These are phyloP conservation scores for Diaporthe eres DNA, from an alignment of 2,329 filamentous ascomycete species.

Conservation along the genomic window DNA sequence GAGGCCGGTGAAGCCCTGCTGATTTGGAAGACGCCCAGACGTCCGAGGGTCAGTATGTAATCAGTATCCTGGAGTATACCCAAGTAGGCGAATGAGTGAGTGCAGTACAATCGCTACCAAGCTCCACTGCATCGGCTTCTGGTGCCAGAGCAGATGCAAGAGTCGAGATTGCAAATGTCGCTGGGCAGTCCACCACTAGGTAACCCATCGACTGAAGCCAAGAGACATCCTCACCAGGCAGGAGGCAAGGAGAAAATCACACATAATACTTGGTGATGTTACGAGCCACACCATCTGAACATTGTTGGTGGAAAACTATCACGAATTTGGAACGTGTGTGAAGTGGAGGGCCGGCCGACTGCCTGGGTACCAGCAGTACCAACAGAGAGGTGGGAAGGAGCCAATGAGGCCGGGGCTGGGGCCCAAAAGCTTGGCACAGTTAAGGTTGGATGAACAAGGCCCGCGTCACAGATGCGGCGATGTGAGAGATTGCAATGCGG, in stretches of 20 bases:
- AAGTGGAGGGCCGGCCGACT: background rate
- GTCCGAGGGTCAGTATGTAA: constrained; percentile 19
- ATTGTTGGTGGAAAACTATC: background rate
- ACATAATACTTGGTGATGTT: background rate
- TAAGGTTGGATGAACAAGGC: constrained; percentile 35
- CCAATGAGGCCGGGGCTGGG: background rate
- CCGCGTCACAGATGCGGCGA: constrained; percentile 14
- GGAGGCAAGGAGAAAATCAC: background rate
- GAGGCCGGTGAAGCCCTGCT: constrained; percentile 15
- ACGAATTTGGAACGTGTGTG: constrained; percentile 15
- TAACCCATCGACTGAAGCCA: background rate
- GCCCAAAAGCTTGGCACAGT: constrained; percentile 21
- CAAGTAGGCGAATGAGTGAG: background rate
- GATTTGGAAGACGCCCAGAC: constrained; percentile 17
- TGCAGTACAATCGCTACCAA: background rate
- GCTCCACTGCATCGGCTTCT: background rate
- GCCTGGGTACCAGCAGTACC: background rate
- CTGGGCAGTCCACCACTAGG: background rate
- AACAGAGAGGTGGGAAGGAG: background rate
- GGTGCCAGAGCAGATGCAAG: background rate
- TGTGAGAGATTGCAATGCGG: constrained; percentile 21
- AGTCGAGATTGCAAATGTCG: too few species aligned
- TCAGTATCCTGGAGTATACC: background rate
- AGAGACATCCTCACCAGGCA: background rate
- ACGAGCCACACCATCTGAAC: background rate